Conservation (phyloP, 768 basidiomycete genomes). For the Panaeolus cyanescens region DNA sequence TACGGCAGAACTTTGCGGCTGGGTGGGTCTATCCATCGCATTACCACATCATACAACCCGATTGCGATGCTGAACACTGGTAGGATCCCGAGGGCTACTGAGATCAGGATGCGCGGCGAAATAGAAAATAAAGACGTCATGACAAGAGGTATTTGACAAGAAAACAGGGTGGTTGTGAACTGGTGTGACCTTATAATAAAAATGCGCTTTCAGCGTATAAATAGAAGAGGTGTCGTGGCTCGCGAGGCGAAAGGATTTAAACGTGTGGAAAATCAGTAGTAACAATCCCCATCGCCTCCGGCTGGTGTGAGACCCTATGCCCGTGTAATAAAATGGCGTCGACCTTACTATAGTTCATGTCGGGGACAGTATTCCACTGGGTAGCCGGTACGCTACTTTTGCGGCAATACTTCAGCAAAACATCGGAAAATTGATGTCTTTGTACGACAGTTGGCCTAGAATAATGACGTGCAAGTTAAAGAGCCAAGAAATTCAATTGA, state of each 20-base stretch:
- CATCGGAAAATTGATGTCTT: neutral
- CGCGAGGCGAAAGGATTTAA: neutral
- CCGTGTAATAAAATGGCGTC: neutral
- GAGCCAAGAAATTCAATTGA: no score
- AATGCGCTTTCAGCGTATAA: neutral
- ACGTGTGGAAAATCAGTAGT: neutral
- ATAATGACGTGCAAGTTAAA: neutral
- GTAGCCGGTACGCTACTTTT: neutral
- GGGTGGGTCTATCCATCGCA: neutral
- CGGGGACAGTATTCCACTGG: neutral
- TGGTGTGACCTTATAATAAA: no score
- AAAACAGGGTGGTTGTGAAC: neutral
- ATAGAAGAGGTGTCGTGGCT: neutral
- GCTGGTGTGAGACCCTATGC: neutral
- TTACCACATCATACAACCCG: neutral
- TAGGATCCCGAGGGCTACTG: neutral
- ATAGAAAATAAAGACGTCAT: neutral
- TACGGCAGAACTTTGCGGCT: neutral
- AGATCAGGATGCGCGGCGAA: neutral
- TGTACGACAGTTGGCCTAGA: neutral
- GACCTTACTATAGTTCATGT: no score
- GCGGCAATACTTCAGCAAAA: neutral
- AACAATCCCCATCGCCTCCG: neutral
- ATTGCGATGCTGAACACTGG: neutral
- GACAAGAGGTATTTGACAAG: neutral